A percentile compares a stretch with the other conserved stretches of the same genome.
Evolutionary conservation across 108 stramenopile species (phyloP).

Genomic region (Fistulifera solaris): DNA sequence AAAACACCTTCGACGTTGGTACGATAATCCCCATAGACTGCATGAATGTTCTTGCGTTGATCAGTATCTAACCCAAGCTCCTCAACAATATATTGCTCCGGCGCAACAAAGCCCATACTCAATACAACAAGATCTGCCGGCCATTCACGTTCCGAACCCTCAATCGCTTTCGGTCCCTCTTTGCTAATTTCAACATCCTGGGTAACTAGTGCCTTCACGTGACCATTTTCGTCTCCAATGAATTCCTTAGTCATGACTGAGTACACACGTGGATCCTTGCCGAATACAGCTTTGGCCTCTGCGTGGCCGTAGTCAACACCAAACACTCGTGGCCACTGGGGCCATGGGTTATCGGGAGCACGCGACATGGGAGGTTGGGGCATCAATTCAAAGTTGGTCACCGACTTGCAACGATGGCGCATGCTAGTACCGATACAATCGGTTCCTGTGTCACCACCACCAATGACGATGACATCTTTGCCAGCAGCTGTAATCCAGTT

Average conservation of each 20-base stretch:
- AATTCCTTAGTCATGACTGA: slow-evolving; percentile 95
- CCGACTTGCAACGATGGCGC: slow-evolving; percentile 94
- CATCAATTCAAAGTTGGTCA: slow-evolving; percentile 97
- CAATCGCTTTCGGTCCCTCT: slow-evolving; percentile 64
- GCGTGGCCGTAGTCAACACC: slow-evolving; percentile 97
- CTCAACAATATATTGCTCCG: slow-evolving; percentile 75
- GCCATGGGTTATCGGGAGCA: slow-evolving; percentile 93
- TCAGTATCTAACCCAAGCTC: slow-evolving; percentile 81
- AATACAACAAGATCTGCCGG: slow-evolving; percentile 86
- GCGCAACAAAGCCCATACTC: slow-evolving; percentile 96
- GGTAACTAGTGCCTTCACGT: slow-evolving; percentile 90
- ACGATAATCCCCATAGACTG: slow-evolving; percentile 92
- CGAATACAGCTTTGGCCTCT: slow-evolving; percentile 89
- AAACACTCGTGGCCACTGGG: slow-evolving; percentile 95
- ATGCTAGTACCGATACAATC: slow-evolving; percentile 98
- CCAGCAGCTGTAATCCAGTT: slow-evolving; percentile 93
- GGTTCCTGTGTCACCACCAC: slow-evolving; percentile 96
- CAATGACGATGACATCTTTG: slow-evolving; percentile 97
- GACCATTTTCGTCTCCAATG: slow-evolving; percentile 83
- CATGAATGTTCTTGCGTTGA: slow-evolving; percentile 93
- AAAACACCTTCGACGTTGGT: slow-evolving; percentile 93
- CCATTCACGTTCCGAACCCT: slow-evolving; percentile 91
- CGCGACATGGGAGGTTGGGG: slow-evolving; percentile 87
- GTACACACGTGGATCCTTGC: slow-evolving; percentile 93
- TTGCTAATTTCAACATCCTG: slow-evolving; percentile 88